Base-by-base conservation (phyloP, 768 basidiomycete species). In the Pleurotus citrinopileatus region DNA sequence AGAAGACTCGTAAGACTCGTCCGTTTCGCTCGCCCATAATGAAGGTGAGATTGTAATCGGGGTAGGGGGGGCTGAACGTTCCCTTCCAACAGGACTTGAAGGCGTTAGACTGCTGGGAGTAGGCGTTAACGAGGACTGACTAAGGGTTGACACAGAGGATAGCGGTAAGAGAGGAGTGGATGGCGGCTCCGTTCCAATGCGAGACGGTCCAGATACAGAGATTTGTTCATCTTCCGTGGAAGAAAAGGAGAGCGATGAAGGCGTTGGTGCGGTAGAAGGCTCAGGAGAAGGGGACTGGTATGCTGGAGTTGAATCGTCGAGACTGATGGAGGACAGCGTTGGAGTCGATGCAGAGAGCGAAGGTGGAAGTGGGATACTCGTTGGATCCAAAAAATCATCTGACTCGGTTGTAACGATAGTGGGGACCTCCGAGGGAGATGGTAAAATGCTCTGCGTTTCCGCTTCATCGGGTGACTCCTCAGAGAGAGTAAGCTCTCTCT, bases 1-100 rank as follows among this genome's bases (percentile, higher is more conserved):
- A 1, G 88, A 87, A 0, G 91, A 91, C 19, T 91, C 89, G 57
- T 87, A 92, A 0, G 90, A 86, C 8, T 74, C 63, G 52, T 89
- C 83, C 0, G 84, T 86, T 60, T 83, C 84, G 2, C 76, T 65
- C 2, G 78, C 82, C 86, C 87, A 91, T 60, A 40, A 77, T 73
- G 53, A 70, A 68, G 53, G 50, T 12, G 56, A 47, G 8, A 58
- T 52, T 17, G 48, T 51, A 4, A 51, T 19, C 12, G 48, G 48
- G 8, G 48, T 51, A 22, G 57, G 53, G 9, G 48, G 48, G 4
- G 34, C 48, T 36, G 48, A 51, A 25, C 19, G 29, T n/a, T 22
- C 48, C 22, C 20, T 34, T 17, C 10, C 34, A 19, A 51, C 12
- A 2, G 48, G 48, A 25, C 48, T 51, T 25, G 48, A 51, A 19